Percentiles rank a stretch among this genome's conserved stretches.
Evolutionary conservation across 306 rosid species (phyloP).

Genomic region (Alnus rubra): DNA sequence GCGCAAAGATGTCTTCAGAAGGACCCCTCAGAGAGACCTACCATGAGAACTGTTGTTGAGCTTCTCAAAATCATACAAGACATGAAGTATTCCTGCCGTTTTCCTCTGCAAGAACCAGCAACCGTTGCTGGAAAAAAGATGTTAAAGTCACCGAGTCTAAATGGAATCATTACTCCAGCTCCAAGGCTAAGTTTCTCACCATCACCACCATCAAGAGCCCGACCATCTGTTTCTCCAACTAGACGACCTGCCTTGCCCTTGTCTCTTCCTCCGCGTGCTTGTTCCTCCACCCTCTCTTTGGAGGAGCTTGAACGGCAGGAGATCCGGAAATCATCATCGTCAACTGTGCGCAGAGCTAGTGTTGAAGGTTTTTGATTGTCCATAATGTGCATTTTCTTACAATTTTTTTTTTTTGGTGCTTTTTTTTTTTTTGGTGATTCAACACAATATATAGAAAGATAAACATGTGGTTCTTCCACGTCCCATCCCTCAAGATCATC

Average conservation of each 20-base stretch:
- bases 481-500: conserved; percentile 38
- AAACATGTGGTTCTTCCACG: conserved; percentile 59
- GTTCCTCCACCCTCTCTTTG: conserved; percentile 68
- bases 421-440: conserved; percentile 47
- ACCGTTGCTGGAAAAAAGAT: conserved; percentile 58
- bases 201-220: conserved; percentile 64
- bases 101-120: conserved; percentile 87
- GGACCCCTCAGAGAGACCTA: conserved; percentile 94
- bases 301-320: conserved; percentile 76
- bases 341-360: conserved; percentile 67
- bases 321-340: conserved; percentile 77
- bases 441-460: conserved; percentile 75
- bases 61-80: conserved; percentile 78
- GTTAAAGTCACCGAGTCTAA: conserved; percentile 90
- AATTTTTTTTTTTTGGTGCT: conserved; percentile 35
- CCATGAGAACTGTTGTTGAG: conserved; percentile 88
- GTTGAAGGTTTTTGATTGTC: conserved; percentile 91
- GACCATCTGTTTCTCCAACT: conserved; percentile 63
- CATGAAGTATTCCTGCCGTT: conserved; percentile 72
- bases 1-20: conserved; percentile 91
- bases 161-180: conserved; percentile 63
- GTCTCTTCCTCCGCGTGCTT: conserved; percentile 55
- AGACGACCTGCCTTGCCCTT: conserved; percentile 44
- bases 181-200: conserved; percentile 76
- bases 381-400: conserved; percentile 47